A percentile compares a stretch with the other conserved stretches of the same genome.
Conservation (phyloP, 2,329 filamentous ascomycete species). For the Aspergillus ochraceoroseus region DNA sequence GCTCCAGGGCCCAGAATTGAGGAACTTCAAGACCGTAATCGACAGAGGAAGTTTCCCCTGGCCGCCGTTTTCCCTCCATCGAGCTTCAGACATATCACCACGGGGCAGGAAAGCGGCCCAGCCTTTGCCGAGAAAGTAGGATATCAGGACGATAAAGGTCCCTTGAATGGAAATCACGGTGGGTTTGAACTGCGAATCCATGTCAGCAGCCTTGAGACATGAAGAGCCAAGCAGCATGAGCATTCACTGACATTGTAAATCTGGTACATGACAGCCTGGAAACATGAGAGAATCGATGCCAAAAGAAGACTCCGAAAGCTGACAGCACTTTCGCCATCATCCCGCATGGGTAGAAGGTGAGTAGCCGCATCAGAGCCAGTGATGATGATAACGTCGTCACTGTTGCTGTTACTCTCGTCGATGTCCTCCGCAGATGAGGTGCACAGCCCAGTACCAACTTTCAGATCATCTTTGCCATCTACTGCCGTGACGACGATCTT, state of each 20-base stretch:
- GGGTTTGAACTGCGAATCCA: conserved; percentile 3
- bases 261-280: conserved; percentile 5
- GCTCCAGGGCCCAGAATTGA: conserved; percentile 52
- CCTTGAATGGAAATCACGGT: conserved; percentile 29
- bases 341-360: conserved; percentile 31
- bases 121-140: conserved; percentile 52
- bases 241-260: conserved; percentile 8
- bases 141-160: conserved; percentile 55
- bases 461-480: no score
- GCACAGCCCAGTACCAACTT: no score
- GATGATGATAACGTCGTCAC: neutral
- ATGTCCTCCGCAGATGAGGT: no score
- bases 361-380: neutral
- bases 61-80: conserved; percentile 35
- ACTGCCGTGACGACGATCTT: no score
- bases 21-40: conserved; percentile 41
- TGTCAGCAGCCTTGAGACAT: conserved; percentile 5
- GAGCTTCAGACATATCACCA: conserved; percentile 46
- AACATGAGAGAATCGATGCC: conserved; percentile 38
- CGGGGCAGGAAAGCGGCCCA: conserved; percentile 50
- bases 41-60: no score
- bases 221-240: conserved; percentile 9
- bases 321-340: conserved; percentile 50
- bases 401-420: no score
- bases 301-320: conserved; percentile 53